Conservation (phyloP, 768 basidiomycete species). For the Kwoniella dejecticola region DNA sequence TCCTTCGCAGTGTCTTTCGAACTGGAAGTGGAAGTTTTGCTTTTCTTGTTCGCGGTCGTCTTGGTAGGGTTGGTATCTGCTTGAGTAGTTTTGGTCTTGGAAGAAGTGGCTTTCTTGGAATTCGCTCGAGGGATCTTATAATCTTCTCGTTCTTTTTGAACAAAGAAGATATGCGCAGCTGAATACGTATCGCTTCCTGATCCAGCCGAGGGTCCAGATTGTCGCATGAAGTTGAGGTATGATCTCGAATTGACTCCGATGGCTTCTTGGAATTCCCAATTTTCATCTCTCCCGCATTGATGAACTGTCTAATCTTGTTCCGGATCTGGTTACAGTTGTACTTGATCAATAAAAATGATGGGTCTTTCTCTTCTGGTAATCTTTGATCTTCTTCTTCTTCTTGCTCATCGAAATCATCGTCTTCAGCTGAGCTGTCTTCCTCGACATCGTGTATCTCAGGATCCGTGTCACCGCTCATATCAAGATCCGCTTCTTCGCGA, state of each 20-base stretch:
- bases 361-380: not conserved
- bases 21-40: too few species aligned
- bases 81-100: too few species aligned
- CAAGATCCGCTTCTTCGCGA: too few species aligned
- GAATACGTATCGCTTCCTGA: conserved; percentile 2
- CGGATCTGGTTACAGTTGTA: not conserved
- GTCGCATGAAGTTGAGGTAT: not conserved
- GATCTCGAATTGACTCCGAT: not conserved
- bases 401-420: too few species aligned
- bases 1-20: not conserved
- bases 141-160: not conserved
- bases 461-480: too few species aligned
- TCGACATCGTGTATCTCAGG: too few species aligned
- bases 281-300: not conserved
- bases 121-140: not conserved
- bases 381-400: not conserved
- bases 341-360: not conserved
- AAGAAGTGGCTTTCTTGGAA: not conserved
- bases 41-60: not conserved
- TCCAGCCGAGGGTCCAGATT: not conserved
- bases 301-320: conserved; percentile 2
- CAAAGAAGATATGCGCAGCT: not conserved
- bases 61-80: not conserved
- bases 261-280: not conserved
- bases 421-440: too few species aligned